phyloP scores from a whole-genome alignment of 306 rosid species.

The Canavalia gladiata region DNA sequence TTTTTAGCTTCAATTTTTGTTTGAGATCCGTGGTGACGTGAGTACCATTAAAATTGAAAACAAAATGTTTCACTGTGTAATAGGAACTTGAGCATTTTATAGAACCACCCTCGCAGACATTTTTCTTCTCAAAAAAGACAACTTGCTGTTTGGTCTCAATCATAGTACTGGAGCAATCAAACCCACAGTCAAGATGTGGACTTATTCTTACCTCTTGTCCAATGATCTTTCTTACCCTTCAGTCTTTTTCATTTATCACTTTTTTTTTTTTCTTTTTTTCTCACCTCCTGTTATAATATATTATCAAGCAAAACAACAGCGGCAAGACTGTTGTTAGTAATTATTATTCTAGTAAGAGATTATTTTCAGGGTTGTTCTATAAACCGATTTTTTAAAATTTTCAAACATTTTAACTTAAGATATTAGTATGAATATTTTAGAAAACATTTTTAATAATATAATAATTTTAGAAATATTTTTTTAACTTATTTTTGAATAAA shows the following conservation, averaged over 20 bases:
- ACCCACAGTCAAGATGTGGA: neutral
- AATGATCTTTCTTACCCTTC: neutral
- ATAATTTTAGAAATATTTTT: too few relatives aligned
- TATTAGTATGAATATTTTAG: too few relatives aligned
- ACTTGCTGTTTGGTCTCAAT: slow-evolving; percentile 18
- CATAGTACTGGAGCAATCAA: slow-evolving; percentile 34
- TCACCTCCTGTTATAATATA: neutral
- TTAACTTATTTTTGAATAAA: too few relatives aligned
- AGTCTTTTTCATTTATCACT: neutral
- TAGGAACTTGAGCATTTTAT: neutral
- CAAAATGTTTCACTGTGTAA: slow-evolving; percentile 14
- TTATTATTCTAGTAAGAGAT: neutral
- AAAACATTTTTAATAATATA: too few relatives aligned
- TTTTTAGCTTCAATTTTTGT: neutral
- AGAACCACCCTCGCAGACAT: neutral
- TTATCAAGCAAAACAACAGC: neutral
- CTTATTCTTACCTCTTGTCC: slow-evolving; percentile 6
- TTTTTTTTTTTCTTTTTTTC: neutral
- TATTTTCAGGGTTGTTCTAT: neutral
- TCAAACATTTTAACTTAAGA: too few relatives aligned
- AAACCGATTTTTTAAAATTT: too few relatives aligned
- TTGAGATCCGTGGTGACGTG: neutral
- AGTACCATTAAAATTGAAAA: slow-evolving; percentile 13
- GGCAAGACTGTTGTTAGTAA: neutral
- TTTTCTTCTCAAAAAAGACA: slow-evolving; percentile 23